Evolutionary conservation across 2,329 filamentous ascomycete species (phyloP), one percentile per base, ranked within the genome.

Genomic region (Aspergillus calidoustus): DNA sequence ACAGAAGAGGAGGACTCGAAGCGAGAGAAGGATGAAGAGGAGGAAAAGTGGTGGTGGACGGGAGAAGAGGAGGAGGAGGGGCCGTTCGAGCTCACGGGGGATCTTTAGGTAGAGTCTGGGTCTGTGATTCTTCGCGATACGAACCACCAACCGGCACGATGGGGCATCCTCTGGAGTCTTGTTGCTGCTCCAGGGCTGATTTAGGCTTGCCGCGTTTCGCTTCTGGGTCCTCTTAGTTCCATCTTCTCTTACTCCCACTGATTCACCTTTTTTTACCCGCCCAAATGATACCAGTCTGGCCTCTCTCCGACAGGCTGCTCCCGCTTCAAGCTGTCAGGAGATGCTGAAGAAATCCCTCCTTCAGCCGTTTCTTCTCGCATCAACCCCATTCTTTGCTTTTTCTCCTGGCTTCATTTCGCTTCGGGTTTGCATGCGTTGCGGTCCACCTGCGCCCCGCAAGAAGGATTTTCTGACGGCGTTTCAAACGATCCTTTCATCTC

Each of bases 401-500:
- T 38, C 30, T n/a, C n/a, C n/a, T 15, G 23, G 44, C 31, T 59
- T 55, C 52, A 59, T 51, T 59, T 55, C 48, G 46, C 46, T 51
- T 51, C 55, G 34, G 47, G n/a, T 19, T 57, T 44, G 55, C 7
- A 17, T 44, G 54, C 13, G 23, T 19, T 44, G 41, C 28, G 47
- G 17, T 50, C 55, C 55, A 51, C 54, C n/a, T 58, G 54, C 50
- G 54, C 59, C 59, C 59, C 59, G 54, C 59, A 61, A 61, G 54
- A 49, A 54, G 54, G 59, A 61, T 61, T 51, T 54, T 48, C 41
- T 51, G 46, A 57, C 38, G 49, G 59, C 50, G 59, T 54, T 54
- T 54, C 43, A 34, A 49, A 54, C 46, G 44, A 62, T 60, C 60
- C 60, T 64, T 48, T 52, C 61, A 56, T 51, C 57, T 57, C 57